Conservation (phyloP, 108 stramenopile species). For the Stephanodiscus minutulus region DNA sequence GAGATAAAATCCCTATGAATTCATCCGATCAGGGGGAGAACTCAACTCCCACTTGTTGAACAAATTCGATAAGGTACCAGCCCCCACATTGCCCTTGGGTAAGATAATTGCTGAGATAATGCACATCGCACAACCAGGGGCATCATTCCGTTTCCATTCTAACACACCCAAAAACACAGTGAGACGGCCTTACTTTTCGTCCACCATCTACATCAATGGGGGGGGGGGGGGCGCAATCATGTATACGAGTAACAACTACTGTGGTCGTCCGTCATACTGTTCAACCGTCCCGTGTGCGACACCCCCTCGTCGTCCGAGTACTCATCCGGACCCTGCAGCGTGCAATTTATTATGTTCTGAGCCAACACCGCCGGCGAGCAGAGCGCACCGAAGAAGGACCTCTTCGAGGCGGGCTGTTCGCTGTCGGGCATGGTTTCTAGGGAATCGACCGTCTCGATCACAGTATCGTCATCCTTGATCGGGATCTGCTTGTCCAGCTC, state of each 20-base stretch:
- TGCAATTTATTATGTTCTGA: constrained; percentile 37
- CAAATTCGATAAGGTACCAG: not conserved
- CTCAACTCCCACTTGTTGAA: not conserved
- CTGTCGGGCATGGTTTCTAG: constrained; percentile 43
- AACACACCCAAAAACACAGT: constrained; percentile 3
- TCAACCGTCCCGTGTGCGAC: constrained; percentile 9
- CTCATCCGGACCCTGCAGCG: constrained; percentile 26
- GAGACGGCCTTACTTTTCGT: not conserved
- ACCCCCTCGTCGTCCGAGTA: constrained; percentile 44
- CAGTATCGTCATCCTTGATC: constrained; percentile 37
- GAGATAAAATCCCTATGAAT: no score
- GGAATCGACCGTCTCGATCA: constrained; percentile 28
- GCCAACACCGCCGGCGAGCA: constrained; percentile 26
- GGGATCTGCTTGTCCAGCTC: constrained; percentile 41
- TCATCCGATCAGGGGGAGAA: not conserved
- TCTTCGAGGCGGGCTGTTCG: constrained; percentile 4
- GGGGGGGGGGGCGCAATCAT: not conserved
- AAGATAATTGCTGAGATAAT: not conserved
- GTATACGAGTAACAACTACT: constrained; percentile 7
- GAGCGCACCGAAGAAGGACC: constrained; percentile 18
- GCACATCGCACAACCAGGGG: not conserved
- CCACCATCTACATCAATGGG: not conserved
- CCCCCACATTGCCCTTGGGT: no score
- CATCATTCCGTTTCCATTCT: not conserved
- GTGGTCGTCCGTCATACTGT: constrained; percentile 35